Percentiles rank a stretch among this genome's conserved stretches.
Evolutionary conservation across 352 stramenopile species (phyloP).

Genomic region (Globisporangium nunn): DNA sequence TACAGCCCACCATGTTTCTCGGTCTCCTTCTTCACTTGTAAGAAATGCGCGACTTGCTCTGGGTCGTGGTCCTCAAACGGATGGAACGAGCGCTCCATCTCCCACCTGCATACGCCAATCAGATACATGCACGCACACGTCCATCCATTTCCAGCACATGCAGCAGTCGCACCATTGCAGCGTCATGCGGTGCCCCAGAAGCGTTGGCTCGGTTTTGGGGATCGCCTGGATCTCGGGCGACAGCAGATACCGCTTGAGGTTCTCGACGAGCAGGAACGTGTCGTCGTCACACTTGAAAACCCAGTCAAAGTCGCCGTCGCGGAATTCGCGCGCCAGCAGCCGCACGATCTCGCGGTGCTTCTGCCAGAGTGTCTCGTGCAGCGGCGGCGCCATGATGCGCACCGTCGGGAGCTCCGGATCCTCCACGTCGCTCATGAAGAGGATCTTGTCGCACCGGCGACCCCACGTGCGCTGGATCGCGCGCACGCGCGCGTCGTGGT

Average conservation of each 20-base stretch:
- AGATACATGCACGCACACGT: neutral
- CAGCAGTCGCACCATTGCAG: slow-evolving; percentile 47
- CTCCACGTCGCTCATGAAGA: slow-evolving; percentile 84
- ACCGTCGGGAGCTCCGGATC: slow-evolving; percentile 57
- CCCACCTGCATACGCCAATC: slow-evolving; percentile 27
- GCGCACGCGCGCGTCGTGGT: slow-evolving; percentile 50
- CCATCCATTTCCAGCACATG: neutral
- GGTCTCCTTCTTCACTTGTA: slow-evolving; percentile 43
- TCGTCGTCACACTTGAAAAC: slow-evolving; percentile 88
- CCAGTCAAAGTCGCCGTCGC: slow-evolving; percentile 69
- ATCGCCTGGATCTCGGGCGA: slow-evolving; percentile 36
- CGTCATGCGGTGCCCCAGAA: slow-evolving; percentile 84
- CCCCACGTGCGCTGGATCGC: slow-evolving; percentile 79
- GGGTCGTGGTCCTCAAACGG: slow-evolving; percentile 62
- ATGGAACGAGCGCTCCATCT: slow-evolving; percentile 65
- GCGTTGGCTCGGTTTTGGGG: slow-evolving; percentile 24
- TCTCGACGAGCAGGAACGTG: slow-evolving; percentile 83
- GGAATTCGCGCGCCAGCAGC: slow-evolving; percentile 56
- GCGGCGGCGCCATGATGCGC: slow-evolving; percentile 47
- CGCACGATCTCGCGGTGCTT: slow-evolving; percentile 81
- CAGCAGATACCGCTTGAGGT: slow-evolving; percentile 68
- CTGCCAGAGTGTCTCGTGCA: slow-evolving; percentile 78
- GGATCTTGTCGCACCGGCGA: slow-evolving; percentile 75
- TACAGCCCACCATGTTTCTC: slow-evolving; percentile 50
- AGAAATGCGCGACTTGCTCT: slow-evolving; percentile 40